phyloP scores from a whole-genome alignment of 179 eudicot genomes.

The Beta lomatogona region DNA sequence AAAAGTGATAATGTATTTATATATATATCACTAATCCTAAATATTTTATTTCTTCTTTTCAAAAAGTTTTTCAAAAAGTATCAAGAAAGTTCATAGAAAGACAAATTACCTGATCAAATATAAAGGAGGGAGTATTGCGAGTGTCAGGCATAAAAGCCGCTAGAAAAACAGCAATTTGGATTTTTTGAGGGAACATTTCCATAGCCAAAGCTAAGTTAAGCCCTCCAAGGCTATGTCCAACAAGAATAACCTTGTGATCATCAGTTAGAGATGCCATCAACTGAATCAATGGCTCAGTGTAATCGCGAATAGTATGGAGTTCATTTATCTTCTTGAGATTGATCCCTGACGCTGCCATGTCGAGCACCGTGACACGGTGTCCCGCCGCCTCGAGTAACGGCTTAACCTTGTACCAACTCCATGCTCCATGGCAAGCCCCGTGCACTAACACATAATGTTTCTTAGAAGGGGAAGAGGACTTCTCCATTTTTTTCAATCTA shows the following conservation, averaged over 20 bases:
- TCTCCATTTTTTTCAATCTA: too few species aligned
- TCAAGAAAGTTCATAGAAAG: too few species aligned
- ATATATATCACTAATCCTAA: too few species aligned
- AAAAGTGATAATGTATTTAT: too few species aligned
- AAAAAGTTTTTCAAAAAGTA: too few species aligned
- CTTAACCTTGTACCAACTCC: constrained; percentile 40
- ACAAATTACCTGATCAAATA: constrained; percentile 43
- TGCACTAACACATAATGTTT: constrained; percentile 53
- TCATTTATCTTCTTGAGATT: constrained; percentile 30
- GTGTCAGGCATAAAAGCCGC: constrained; percentile 40
- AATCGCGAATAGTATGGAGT: constrained; percentile 23
- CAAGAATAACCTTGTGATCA: constrained; percentile 34
- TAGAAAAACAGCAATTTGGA: constrained; percentile 33
- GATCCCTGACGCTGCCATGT: constrained; percentile 48
- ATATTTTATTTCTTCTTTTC: too few species aligned
- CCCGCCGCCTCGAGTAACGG: constrained; percentile 26
- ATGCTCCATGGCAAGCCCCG: constrained; percentile 52
- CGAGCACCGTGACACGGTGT: constrained; percentile 27
- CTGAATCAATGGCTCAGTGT: constrained; percentile 34
- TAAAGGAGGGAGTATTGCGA: constrained; percentile 40
- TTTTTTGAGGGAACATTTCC: constrained; percentile 36
- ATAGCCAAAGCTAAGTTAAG: constrained; percentile 31
- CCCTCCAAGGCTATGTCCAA: constrained; percentile 47
- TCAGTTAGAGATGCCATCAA: constrained; percentile 28
- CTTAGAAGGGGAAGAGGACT: background rate